A percentile compares a stretch with the other conserved stretches of the same genome.
Conservation (phyloP, 2,329 filamentous ascomycete genomes). For the Trichoderma sp. region DNA sequence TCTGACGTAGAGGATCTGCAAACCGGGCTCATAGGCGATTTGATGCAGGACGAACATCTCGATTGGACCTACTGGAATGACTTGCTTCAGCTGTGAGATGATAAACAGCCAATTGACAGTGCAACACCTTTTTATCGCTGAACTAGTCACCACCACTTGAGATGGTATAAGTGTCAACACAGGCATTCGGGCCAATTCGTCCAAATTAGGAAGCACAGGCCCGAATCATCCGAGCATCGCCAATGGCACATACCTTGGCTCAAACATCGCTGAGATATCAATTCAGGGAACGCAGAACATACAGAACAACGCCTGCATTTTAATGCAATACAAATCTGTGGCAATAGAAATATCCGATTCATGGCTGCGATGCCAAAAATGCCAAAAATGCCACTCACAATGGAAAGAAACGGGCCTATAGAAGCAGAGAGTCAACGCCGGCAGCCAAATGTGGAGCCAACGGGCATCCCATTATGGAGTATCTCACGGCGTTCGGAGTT, state of each 20-base stretch:
- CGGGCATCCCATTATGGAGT: not conserved
- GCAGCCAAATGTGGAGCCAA: not conserved
- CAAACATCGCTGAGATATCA: not conserved
- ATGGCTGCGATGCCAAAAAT: not conserved
- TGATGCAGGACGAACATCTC: not conserved
- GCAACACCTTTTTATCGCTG: too few species aligned
- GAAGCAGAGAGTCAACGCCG: not conserved
- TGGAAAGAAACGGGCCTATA: not conserved
- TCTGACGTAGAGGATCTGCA: not conserved
- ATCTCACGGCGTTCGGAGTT: not conserved
- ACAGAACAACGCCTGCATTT: not conserved
- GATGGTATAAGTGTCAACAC: too few species aligned
- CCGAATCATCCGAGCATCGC: not conserved
- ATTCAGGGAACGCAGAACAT: not conserved
- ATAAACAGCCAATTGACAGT: not conserved
- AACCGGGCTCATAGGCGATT: not conserved
- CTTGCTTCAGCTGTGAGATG: not conserved
- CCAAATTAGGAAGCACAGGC: not conserved
- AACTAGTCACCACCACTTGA: not conserved
- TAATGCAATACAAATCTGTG: not conserved
- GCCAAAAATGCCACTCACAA: not conserved
- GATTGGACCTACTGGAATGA: conserved; percentile 9
- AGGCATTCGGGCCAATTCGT: not conserved
- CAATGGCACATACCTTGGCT: not conserved
- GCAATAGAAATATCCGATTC: not conserved